phyloP scores from a whole-genome alignment of 2,329 filamentous ascomycete species.

The Talaromyces atroroseus region DNA sequence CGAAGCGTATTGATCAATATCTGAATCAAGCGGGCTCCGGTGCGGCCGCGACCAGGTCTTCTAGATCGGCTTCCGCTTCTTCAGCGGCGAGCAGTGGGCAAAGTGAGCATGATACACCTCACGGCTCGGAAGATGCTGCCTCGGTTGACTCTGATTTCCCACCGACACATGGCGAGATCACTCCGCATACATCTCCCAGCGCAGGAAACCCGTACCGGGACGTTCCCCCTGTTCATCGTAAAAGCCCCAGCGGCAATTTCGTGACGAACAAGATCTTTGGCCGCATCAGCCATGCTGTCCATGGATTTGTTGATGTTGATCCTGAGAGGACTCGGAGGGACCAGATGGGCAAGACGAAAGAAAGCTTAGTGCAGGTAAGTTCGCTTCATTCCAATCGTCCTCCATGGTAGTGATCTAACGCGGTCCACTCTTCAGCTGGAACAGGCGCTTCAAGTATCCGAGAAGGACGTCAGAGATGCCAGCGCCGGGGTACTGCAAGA shows the following conservation, averaged over 20 bases:
- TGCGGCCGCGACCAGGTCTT: constrained; percentile 41
- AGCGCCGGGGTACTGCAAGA: constrained; percentile 84
- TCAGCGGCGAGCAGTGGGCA: constrained; percentile 40
- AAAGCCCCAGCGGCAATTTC: constrained; percentile 78
- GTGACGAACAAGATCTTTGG: constrained; percentile 93
- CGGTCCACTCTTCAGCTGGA: constrained; percentile 59
- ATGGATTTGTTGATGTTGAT: constrained; percentile 93
- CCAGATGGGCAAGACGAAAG: constrained; percentile 90
- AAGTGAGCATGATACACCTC: constrained; percentile 43
- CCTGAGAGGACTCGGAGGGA: constrained; percentile 88
- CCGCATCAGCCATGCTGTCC: constrained; percentile 87
- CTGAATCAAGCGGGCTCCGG: constrained; percentile 59
- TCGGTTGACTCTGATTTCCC: constrained; percentile 97
- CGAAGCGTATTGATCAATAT: constrained; percentile 89
- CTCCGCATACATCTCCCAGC: constrained; percentile 60
- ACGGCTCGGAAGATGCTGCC: constrained; percentile 68
- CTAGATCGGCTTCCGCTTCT: constrained; percentile 60
- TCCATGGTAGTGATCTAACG: not conserved
- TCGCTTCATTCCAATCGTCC: not conserved
- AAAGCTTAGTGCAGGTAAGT: constrained; percentile 63
- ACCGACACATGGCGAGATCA: constrained; percentile 71
- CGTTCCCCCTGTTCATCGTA: constrained; percentile 58
- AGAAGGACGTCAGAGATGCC: constrained; percentile 88
- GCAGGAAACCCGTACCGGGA: constrained; percentile 57
- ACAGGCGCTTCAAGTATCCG: constrained; percentile 80